A percentile compares a stretch with the other conserved stretches of the same genome.
Evolutionary conservation across 352 stramenopile species (phyloP).

Genomic region (Elongisporangium anandrum): DNA sequence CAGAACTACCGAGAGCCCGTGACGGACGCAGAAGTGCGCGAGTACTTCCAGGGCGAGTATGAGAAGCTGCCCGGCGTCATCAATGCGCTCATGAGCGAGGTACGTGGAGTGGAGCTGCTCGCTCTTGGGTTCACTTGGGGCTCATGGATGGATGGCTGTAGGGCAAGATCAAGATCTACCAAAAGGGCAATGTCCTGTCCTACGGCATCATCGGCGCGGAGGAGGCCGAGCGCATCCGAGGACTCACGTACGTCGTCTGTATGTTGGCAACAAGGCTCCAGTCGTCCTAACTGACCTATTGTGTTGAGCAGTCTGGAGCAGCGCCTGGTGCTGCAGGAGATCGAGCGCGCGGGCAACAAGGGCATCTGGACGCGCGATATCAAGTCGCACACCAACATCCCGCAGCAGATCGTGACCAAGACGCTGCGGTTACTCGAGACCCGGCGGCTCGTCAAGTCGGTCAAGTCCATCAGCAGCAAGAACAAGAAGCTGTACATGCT

Average conservation of each 20-base stretch:
- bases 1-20: constrained; percentile 78
- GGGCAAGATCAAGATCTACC: constrained; percentile 87
- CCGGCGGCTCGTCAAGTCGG: constrained; percentile 96
- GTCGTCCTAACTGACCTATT: constrained; percentile 1
- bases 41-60: constrained; percentile 83
- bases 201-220: constrained; percentile 81
- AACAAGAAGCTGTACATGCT: constrained; percentile 99
- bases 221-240: constrained; percentile 81
- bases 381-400: constrained; percentile 96
- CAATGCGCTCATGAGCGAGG: constrained; percentile 81
- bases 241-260: constrained; percentile 55
- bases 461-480: constrained; percentile 99
- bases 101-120: constrained; percentile 8
- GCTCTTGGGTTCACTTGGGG: neutral
- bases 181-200: constrained; percentile 81
- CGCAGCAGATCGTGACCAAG: constrained; percentile 96
- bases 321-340: constrained; percentile 90
- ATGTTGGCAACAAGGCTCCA: constrained; percentile 7
- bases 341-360: constrained; percentile 96
- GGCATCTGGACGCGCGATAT: constrained; percentile 99
- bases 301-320: constrained; percentile 77
- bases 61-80: constrained; percentile 78
- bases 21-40: constrained; percentile 73
- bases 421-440: constrained; percentile 97
- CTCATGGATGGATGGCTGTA: constrained; percentile 8